Base-by-base conservation (phyloP, 345 rosid species). In the Brassica cretica region DNA sequence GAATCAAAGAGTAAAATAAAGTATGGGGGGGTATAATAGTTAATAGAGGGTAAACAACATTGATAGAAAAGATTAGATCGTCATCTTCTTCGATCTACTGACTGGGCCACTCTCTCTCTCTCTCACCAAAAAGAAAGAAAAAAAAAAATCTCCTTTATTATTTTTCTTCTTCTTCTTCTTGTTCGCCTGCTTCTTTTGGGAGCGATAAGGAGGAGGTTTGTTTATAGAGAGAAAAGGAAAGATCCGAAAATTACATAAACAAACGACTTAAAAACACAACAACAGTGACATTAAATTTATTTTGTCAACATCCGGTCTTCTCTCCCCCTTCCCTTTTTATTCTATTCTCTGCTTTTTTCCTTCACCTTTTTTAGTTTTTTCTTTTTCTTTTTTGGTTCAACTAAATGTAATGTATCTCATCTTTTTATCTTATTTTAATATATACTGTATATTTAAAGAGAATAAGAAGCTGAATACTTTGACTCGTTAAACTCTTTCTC, bases 301-400 rank as follows among this genome's bases (percentile, higher is more conserved):
- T 79, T 79, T 92, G 98, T 94, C 98, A 89, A 94, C 91, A 88
- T 90, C 93, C 90, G 92, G 97, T 90, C 98, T 90, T 92, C 82
- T 84, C 90, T 94, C 83, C 86, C 86, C 64, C 87, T 46, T 14
- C 16, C 55, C 55, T 51, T 51, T 49, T 49, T 49, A 49, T 94
- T 94, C 93, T 88, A 86, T 89, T 87, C 87, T 84, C 87, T 86
- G 79, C 86, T 49, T 49, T 87, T 56, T 75, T 18, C 69, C 71
- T 32, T 63, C 66, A 12, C 56, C 44, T 49, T 51, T 1, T 12
- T 32, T 39, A 5, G 29, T 64, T 64, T 2, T 9, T 70, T 29
- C 0, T 12, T 62, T 77, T 35, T 0, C 7, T 55, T 62, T 27
- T 27, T 27, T 27, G 30, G 30, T 27, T 27, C 30, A 3, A 4